Evolutionary conservation across 1,284 basidiomycete genomes (phyloP), one percentile per base, ranked within the genome.

Genomic region (Leccinum insolens): DNA sequence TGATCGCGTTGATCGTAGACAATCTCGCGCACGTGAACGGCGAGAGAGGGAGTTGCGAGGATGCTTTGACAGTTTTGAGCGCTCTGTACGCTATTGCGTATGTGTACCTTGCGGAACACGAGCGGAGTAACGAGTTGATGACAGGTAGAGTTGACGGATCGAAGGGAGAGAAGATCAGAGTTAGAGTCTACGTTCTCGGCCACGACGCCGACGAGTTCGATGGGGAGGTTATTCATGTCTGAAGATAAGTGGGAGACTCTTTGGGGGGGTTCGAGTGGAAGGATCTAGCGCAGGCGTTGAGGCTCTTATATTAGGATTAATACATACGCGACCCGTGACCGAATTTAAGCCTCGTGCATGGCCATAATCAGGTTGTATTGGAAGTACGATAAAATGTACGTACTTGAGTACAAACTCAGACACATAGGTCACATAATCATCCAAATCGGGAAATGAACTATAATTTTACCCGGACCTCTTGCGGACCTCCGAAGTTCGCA

Each of bases 1-100:
- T 68, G 65, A 49, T 78, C 74, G 9, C 76, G 76, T 14, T 68
- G 66, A 64, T 77, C 76, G 22, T 79, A 79, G 46, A 79, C 71
- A 2, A 77, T 64, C 58, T 77, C 75, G 31, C 67, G 74, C 12
- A 79, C 76, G 9, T 72, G 67, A 20, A 68, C 1, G n/a, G 78
- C 69, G 8, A 77, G 70, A 34, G 69, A 49, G 41, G 77, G 65
- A 1, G 72, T 69, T 22, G 69, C 64, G 22, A 77, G 64, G 58
- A 77, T 68, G 65, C 64, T 73, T 65, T 55, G 70, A 62, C 67
- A 70, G 3, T 72, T 75, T 52, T 76, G 76, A 4, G 78, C 67
- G 61, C 76, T 79, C 49, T 73, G 68, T 9, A 74, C 34, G 64
- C 75, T 79, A 5, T 76, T 77, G 55, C 46, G 55, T 57, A 77